Evolutionary conservation across 2,329 filamentous ascomycete species (phyloP).

Genomic region (Aspergillus eucalypticola): DNA sequence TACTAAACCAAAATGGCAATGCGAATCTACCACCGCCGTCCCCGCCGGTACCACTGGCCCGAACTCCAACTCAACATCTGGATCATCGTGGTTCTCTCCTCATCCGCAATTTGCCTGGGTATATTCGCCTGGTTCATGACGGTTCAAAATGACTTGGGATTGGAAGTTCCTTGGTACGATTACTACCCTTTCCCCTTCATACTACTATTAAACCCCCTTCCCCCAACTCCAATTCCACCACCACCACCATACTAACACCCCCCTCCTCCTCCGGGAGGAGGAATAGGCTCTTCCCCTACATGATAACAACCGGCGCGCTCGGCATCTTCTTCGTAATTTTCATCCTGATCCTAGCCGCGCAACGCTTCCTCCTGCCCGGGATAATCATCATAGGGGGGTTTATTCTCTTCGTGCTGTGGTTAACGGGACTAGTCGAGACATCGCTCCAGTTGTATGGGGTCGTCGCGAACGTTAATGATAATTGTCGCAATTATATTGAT

Average conservation of each 20-base stretch:
- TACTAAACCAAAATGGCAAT: slow-evolving; percentile 31
- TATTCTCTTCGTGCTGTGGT: slow-evolving; percentile 62
- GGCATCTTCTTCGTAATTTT: slow-evolving; percentile 60
- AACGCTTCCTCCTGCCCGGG: slow-evolving; percentile 59
- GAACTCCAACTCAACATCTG: slow-evolving; percentile 66
- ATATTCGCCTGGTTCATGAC: slow-evolving; percentile 62
- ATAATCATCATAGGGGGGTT: slow-evolving; percentile 62
- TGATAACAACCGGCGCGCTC: slow-evolving; percentile 59
- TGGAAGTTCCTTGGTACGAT: slow-evolving; percentile 61
- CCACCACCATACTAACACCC: not conserved
- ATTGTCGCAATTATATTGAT: slow-evolving; percentile 60
- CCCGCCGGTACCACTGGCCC: slow-evolving; percentile 62
- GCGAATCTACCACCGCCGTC: slow-evolving; percentile 34
- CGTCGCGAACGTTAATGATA: slow-evolving; percentile 57
- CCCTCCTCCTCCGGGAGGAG: not conserved
- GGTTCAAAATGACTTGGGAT: slow-evolving; percentile 56
- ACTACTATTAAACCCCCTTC: too few species aligned
- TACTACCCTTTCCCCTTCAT: too few species aligned
- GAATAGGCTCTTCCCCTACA: slow-evolving; percentile 64
- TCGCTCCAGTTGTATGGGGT: slow-evolving; percentile 62
- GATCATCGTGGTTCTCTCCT: slow-evolving; percentile 63
- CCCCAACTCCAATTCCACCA: not conserved
- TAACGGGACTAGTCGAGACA: slow-evolving; percentile 64
- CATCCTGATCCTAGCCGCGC: slow-evolving; percentile 58
- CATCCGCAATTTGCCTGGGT: slow-evolving; percentile 59